phyloP scores from a whole-genome alignment of 2,329 filamentous ascomycete species.

The Cladophialophora psammophila region DNA sequence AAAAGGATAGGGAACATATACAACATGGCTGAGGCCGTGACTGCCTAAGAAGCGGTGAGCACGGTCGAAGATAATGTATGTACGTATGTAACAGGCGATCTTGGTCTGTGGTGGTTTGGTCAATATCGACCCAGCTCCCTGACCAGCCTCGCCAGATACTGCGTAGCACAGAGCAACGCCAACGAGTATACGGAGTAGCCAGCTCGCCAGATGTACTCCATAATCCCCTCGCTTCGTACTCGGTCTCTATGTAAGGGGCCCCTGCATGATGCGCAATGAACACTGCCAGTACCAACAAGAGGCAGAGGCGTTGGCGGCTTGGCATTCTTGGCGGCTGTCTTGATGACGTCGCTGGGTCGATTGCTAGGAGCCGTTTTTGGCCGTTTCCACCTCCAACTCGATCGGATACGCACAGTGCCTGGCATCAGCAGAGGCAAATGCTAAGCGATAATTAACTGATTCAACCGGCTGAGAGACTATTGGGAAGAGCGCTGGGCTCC shows the following conservation, averaged over 20 bases:
- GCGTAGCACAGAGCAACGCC: no score
- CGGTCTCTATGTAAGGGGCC: background rate
- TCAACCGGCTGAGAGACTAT: background rate
- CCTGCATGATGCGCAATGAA: background rate
- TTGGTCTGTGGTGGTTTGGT: background rate
- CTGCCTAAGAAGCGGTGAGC: conserved; percentile 6
- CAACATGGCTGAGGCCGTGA: background rate
- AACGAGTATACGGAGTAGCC: no score
- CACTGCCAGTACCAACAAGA: background rate
- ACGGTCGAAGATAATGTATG: background rate
- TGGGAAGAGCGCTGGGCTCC: background rate
- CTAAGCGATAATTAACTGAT: background rate
- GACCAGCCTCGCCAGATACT: no score
- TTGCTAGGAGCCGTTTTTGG: background rate
- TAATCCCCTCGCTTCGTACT: no score
- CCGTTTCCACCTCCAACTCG: background rate
- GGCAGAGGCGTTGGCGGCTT: background rate
- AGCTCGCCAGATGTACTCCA: no score
- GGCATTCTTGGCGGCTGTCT: background rate
- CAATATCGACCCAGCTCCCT: background rate
- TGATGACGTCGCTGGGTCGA: background rate
- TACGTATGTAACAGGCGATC: background rate
- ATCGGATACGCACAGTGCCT: background rate
- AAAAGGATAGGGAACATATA: background rate
- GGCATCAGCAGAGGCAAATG: background rate